phyloP scores from a whole-genome alignment of 495 filamentous ascomycete species.

The Entonaema liquescens region DNA sequence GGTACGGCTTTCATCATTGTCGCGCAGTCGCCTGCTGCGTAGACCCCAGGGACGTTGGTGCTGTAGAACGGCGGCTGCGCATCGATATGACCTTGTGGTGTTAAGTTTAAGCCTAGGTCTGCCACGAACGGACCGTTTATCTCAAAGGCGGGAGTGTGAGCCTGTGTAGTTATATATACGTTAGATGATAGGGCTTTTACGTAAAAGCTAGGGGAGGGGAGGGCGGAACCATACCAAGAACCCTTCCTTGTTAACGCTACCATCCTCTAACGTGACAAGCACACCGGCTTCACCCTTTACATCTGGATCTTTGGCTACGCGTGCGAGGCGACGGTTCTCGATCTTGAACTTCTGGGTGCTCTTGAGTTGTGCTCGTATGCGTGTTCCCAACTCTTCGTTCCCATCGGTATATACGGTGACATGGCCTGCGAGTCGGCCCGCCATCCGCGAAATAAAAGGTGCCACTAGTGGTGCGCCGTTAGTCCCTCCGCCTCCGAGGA shows the following conservation, averaged over 20 bases:
- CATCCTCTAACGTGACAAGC: conserved; percentile 40
- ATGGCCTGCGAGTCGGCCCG: conserved; percentile 21
- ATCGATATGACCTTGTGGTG: conserved; percentile 39
- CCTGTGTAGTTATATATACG: conserved; percentile 1
- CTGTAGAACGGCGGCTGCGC: conserved; percentile 38
- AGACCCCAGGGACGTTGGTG: conserved; percentile 36
- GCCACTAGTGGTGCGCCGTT: conserved; percentile 18
- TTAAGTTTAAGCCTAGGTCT: conserved; percentile 30
- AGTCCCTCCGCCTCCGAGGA: conserved; percentile 16
- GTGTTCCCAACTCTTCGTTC: conserved; percentile 12
- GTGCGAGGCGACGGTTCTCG: conserved; percentile 36
- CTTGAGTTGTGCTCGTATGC: conserved; percentile 29
- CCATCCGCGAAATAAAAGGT: conserved; percentile 37
- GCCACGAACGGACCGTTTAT: conserved; percentile 36
- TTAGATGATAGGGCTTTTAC: not conserved
- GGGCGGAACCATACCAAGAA: conserved; percentile 33
- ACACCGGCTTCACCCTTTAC: conserved; percentile 34
- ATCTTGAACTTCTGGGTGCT: conserved; percentile 24
- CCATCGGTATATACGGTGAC: conserved; percentile 44
- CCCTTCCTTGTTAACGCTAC: conserved; percentile 30
- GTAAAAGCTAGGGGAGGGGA: not conserved
- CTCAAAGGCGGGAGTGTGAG: conserved; percentile 35
- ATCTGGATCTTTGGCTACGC: conserved; percentile 31
- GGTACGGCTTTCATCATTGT: conserved; percentile 35
- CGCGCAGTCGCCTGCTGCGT: conserved; percentile 43